Base-by-base conservation (phyloP, 305 asterid genomes). In the Solanum chacoense region DNA sequence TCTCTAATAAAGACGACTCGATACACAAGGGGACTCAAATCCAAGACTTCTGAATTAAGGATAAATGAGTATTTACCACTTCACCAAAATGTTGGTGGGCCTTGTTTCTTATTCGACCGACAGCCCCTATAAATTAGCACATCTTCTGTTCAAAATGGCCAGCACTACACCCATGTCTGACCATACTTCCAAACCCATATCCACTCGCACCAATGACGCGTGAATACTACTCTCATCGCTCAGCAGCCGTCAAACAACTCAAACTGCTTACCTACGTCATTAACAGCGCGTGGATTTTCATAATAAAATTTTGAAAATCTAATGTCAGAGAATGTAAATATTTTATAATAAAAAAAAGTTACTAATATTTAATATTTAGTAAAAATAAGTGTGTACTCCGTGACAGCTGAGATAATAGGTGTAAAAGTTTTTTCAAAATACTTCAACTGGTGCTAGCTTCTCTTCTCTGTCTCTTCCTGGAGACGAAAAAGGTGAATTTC, bases 51-150 rank as follows among this genome's bases (percentile, higher is more conserved):
- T 14, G 8, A 14, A 14, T 45, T 45, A 45, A 45, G 20, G 0
- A 45, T 42, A 0, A 45, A 45, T 4, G 7, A 45, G 59, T 13
- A 14, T 0, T 45, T 14, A 14, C 8, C 0, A 2, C 3, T 45
- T 7, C 1, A 45, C 22, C 59, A 45, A 14, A 45, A 45, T 45
- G 7, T 5, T 14, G 22, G 67, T 79, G 67, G 86, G 18, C 71
- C 86, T 10, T 42, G 86, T 81, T 81, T 81, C 38, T 89, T 24
- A 59, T 84, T 89, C 88, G 11, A 63, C 90, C 90, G 89, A 89
- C 89, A 89, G 63, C 83, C 14, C 29, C 37, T 42, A 11, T 74
- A 74, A 36, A 75, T 28, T 55, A 75, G 81, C 11, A 50, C 37
- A 50, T 85, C 35, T 45, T 11, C 35, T 34, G 73, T 76, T 59